Base-by-base conservation (phyloP, 345 rosid genomes). In the Gossypium mustelinum region DNA sequence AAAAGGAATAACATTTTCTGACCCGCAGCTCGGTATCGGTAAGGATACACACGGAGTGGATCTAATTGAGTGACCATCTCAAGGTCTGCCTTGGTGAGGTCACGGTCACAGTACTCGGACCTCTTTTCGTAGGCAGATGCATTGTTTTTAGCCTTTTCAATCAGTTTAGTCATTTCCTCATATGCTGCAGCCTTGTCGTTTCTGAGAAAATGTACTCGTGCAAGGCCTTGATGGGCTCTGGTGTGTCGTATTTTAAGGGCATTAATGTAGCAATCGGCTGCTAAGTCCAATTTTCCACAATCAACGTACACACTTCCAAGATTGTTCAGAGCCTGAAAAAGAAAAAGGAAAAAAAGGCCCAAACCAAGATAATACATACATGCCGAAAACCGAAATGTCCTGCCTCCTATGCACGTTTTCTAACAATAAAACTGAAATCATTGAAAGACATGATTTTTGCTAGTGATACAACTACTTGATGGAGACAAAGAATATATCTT, bases 121-220 rank as follows among this genome's bases (percentile, higher is more conserved):
- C 99, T 90, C 86, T 93, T 95, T 85, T 95, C 99, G n/a, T 84
- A 95, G 0, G 99, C 99, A 17, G 99, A 93, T 64, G 99, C 97
- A 58, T 89, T 95, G 81, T 85, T 95, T 74, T 80, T 88, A 29
- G 99, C 98, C 76, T 88, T 95, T 70, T 86, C 93, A 43, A 93
- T 90, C 54, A 95, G 86, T 83, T 86, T 86, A 27, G 97, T 91
- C 99, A 95, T 95, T 85, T 95, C 97, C 75, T 88, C 91, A 0
- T 86, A 93, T 0, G 99, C 99, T 67, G 90, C 89, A 59, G 82
- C 80, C 76, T 85, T 95, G 20, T 93, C 90, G 54, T 91, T 89
- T 83, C 86, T 86, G 62, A 91, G 89, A 82, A 56, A 90, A 83
- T 93, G 90, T 18, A 95, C 99, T 34, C 99, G 92, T 52, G 99